These are phyloP conservation scores for Myochromella boudieri DNA, from an alignment of 768 basidiomycete species.

Conservation along the genomic window DNA sequence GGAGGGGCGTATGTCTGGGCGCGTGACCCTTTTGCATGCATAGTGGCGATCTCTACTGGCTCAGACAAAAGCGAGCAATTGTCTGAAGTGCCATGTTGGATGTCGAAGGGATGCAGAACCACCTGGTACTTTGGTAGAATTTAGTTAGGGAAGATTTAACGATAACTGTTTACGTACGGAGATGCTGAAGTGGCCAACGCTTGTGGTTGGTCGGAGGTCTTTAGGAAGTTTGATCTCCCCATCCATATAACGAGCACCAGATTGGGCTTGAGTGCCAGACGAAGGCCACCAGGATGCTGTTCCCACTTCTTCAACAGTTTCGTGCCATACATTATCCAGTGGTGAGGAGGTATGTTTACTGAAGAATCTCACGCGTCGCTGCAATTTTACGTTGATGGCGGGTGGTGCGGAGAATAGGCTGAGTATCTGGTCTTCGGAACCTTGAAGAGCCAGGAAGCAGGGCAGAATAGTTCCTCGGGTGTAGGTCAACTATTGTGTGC, in stretches of 20 bases:
- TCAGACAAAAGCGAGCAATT: conserved; percentile 41
- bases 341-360: conserved; percentile 34
- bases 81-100: conserved; percentile 36
- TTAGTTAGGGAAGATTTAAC: conserved; percentile 10
- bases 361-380: conserved; percentile 43
- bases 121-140: conserved; percentile 41
- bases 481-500: conserved; percentile 37
- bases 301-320: conserved; percentile 42
- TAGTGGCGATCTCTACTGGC: conserved; percentile 53
- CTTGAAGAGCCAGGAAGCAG: conserved; percentile 42
- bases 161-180: conserved; percentile 41
- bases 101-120: conserved; percentile 45
- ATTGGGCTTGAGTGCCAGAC: conserved; percentile 24
- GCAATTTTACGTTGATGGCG: conserved; percentile 37
- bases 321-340: conserved; percentile 43
- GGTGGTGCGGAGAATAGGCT: conserved; percentile 42
- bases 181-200: conserved; percentile 52
- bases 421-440: conserved; percentile 35
- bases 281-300: conserved; percentile 51
- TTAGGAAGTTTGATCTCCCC: conserved; percentile 54
- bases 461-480: conserved; percentile 51
- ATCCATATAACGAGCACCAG: conserved; percentile 41
- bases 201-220: conserved; percentile 49
- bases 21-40: conserved; percentile 49
- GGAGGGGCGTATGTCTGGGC: conserved; percentile 51